Evolutionary conservation across 441 rosid genomes (phyloP).

Genomic region (Corymbia citriodora): DNA sequence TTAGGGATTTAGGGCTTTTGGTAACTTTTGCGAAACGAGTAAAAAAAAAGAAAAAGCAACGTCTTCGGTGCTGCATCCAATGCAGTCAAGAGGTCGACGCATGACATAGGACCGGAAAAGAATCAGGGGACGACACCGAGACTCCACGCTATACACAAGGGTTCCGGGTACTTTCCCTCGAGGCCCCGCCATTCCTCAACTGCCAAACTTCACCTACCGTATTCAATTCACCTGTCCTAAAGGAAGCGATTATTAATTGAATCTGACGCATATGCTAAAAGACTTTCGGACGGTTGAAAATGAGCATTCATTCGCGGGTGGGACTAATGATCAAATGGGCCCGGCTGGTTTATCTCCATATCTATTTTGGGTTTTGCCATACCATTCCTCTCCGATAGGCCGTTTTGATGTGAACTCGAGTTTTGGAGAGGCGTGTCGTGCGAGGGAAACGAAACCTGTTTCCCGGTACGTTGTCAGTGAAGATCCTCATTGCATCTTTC

Average conservation of each 20-base stretch:
- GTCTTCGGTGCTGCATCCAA: neutral
- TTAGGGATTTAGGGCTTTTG: rapidly evolving
- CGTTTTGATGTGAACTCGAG: neutral
- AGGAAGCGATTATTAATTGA: neutral
- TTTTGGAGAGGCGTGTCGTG: neutral
- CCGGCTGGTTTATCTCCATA: neutral
- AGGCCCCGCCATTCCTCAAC: neutral
- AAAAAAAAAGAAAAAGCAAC: no score
- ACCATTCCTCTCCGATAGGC: neutral
- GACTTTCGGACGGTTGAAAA: neutral
- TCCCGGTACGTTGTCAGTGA: rapidly evolving
- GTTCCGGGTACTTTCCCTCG: neutral
- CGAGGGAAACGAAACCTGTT: neutral
- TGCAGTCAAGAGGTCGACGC: neutral
- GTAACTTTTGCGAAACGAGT: no score
- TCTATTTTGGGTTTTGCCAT: rapidly evolving
- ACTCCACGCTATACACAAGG: neutral
- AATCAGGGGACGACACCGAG: neutral
- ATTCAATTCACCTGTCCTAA: neutral
- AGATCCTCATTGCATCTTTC: neutral
- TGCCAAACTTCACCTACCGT: neutral
- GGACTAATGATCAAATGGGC: neutral
- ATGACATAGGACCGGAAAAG: neutral
- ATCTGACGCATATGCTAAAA: neutral
- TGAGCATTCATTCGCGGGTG: neutral